Conservation (phyloP, 2,329 filamentous ascomycete genomes). For the Didymella pomorum region DNA sequence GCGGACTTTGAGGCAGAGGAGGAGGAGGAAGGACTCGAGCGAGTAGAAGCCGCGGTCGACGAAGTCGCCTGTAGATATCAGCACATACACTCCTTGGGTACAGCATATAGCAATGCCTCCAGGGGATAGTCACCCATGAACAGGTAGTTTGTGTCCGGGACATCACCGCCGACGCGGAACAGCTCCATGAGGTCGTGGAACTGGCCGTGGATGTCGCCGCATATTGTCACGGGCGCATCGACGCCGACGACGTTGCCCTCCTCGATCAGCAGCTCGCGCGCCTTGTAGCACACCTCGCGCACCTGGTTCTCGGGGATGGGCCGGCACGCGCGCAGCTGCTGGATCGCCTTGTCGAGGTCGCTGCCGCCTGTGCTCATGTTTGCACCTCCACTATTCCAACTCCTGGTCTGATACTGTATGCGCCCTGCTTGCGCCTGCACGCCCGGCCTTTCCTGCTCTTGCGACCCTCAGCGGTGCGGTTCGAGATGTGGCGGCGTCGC, state of each 20-base stretch:
- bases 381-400: no score
- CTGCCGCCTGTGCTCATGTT: constrained; percentile 72
- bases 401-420: neutral
- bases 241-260: constrained; percentile 98
- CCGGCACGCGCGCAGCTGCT: constrained; percentile 92
- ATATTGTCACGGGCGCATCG: constrained; percentile 86
- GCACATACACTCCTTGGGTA: no score
- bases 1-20: constrained; percentile 94
- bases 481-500: neutral
- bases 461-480: neutral
- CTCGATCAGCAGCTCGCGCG: constrained; percentile 92
- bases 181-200: constrained; percentile 98
- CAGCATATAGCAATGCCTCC: neutral
- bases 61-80: constrained; percentile 90
- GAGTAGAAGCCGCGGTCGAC: constrained; percentile 98
- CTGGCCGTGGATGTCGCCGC: constrained; percentile 95
- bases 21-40: constrained; percentile 92
- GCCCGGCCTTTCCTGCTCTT: neutral
- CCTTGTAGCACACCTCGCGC: constrained; percentile 96
- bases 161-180: constrained; percentile 90
- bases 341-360: constrained; percentile 75
- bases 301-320: constrained; percentile 96
- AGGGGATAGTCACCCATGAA: constrained; percentile 82
- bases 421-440: neutral
- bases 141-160: constrained; percentile 94